These are phyloP conservation scores for Bifiguratus adelaidae DNA, from an alignment of 192 early-diverging fungal species.

Conservation along the genomic window DNA sequence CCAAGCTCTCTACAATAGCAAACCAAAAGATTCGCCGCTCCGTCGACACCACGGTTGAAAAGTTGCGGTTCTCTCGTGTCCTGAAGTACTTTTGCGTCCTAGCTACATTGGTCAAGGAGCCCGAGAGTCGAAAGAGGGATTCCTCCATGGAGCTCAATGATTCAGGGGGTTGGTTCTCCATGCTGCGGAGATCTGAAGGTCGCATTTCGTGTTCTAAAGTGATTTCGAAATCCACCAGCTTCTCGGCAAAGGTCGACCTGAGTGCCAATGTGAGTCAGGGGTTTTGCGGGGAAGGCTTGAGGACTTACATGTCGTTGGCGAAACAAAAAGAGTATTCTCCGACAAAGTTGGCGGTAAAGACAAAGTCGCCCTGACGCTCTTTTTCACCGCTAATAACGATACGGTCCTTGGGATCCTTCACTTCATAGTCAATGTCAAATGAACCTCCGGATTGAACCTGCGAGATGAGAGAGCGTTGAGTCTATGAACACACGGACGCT, in stretches of 20 bases:
- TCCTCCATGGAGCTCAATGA: slow-evolving; percentile 43
- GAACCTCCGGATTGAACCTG: slow-evolving; percentile 94
- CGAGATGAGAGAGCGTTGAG: neutral
- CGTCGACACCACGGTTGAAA: slow-evolving; percentile 80
- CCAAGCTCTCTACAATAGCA: slow-evolving; percentile 60
- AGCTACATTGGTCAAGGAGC: slow-evolving; percentile 54
- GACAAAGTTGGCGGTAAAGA: slow-evolving; percentile 71
- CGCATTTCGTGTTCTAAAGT: slow-evolving; percentile 80
- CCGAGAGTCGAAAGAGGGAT: slow-evolving; percentile 47
- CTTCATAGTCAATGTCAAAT: slow-evolving; percentile 94
- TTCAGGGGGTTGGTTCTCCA: slow-evolving; percentile 36
- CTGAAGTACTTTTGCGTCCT: slow-evolving; percentile 85
- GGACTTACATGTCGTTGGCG: slow-evolving; percentile 86
- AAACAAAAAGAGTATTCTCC: slow-evolving; percentile 98
- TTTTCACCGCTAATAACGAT: slow-evolving; percentile 66
- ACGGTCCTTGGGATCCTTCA: slow-evolving; percentile 61
- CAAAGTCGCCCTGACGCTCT: slow-evolving; percentile 92
- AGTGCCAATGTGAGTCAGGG: no score
- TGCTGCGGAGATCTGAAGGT: slow-evolving; percentile 14
- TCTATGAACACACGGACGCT: no score
- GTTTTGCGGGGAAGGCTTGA: no score
- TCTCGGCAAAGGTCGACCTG: slow-evolving; percentile 93
- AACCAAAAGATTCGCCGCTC: slow-evolving; percentile 91
- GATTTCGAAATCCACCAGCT: slow-evolving; percentile 94
- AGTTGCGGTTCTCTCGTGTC: slow-evolving; percentile 85